phyloP scores from a whole-genome alignment of 331 rosid species.

The Spiraea crenata region DNA sequence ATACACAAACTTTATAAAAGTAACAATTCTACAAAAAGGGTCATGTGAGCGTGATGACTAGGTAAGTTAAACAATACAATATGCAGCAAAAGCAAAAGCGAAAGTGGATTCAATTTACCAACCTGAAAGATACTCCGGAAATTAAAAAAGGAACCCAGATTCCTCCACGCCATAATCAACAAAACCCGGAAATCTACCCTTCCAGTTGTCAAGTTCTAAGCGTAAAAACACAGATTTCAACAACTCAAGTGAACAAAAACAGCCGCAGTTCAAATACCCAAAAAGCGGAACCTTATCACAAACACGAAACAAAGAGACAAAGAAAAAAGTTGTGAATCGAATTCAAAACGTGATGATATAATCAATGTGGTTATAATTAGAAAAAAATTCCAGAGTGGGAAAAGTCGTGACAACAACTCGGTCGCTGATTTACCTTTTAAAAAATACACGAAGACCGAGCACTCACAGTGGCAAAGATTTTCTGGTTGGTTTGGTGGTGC shows the following conservation, averaged over 20 bases:
- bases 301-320: conserved; percentile 16
- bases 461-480: neutral
- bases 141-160: conserved; percentile 10
- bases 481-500: neutral
- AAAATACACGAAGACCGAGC: too few species aligned
- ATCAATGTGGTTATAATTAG: neutral
- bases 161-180: conserved; percentile 28
- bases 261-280: conserved; percentile 1
- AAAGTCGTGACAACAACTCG: conserved; percentile 3
- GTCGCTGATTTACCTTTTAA: neutral
- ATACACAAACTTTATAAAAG: neutral
- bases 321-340: neutral
- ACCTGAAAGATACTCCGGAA: conserved; percentile 29
- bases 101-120: neutral
- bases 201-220: neutral
- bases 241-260: neutral
- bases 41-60: neutral
- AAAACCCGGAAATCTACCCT: neutral
- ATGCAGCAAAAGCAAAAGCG: neutral
- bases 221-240: neutral
- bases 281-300: conserved; percentile 28
- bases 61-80: neutral
- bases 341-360: neutral
- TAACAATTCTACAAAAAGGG: neutral
- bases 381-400: neutral